Percentiles rank a stretch among this genome's conserved stretches.
Evolutionary conservation across 2,329 filamentous ascomycete genomes (phyloP).

Genomic region (Penicillium sp.): DNA sequence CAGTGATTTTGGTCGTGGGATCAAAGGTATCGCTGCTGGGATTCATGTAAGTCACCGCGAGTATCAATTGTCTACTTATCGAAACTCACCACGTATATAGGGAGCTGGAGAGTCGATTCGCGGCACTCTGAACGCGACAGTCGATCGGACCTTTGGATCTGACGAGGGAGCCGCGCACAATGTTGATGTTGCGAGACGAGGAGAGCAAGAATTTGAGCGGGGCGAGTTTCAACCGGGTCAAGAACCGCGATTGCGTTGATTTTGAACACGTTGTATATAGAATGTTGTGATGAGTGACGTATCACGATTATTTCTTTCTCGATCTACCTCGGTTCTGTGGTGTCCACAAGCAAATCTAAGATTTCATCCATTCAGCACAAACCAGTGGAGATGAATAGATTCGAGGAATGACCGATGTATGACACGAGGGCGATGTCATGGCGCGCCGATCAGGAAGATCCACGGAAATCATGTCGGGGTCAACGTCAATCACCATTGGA

Average conservation of each 20-base stretch:
- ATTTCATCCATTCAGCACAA: not conserved
- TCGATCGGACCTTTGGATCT: conserved; percentile 38
- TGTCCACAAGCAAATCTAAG: too few relatives aligned
- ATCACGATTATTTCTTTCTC: not conserved
- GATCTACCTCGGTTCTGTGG: too few relatives aligned
- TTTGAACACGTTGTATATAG: too few relatives aligned
- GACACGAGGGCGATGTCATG: conserved; percentile 8
- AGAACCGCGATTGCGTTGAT: too few relatives aligned
- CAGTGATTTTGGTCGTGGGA: conserved; percentile 20
- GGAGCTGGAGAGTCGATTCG: conserved; percentile 40
- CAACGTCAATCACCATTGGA: too few relatives aligned
- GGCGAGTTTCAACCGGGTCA: too few relatives aligned
- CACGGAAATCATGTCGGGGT: conserved; percentile 1
- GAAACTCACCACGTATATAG: conserved; percentile 17
- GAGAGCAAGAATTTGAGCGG: conserved; percentile 36
- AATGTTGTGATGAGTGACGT: too few relatives aligned
- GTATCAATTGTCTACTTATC: not conserved
- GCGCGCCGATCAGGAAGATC: conserved; percentile 2
- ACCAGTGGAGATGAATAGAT: not conserved
- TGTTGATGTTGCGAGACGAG: conserved; percentile 32
- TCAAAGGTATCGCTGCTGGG: conserved; percentile 28
- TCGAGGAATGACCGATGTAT: not conserved
- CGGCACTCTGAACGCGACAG: conserved; percentile 33
- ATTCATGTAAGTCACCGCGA: conserved; percentile 31
- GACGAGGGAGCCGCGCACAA: conserved; percentile 34